Percentiles rank a stretch among this genome's conserved stretches.
Evolutionary conservation across 169 alveolate genomes (phyloP).

Genomic region (Plasmodium malariae): DNA sequence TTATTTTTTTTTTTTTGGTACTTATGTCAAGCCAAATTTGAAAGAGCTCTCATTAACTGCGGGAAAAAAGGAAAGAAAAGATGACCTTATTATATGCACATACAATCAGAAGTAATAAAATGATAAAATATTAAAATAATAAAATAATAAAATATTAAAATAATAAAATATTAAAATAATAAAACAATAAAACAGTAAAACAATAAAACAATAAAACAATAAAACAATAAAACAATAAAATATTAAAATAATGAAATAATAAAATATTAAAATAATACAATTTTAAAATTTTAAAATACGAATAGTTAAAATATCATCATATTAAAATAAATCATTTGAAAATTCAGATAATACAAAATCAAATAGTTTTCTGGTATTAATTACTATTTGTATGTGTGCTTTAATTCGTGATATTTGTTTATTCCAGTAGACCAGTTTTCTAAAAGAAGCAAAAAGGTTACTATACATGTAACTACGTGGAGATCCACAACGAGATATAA

Average conservation of each 20-base stretch:
- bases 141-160: no score
- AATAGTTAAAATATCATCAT: no score
- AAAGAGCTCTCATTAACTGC: conserved; percentile 74
- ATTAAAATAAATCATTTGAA: no score
- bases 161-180: no score
- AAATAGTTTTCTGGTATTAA: background rate
- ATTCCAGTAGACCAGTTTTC: conserved; percentile 74
- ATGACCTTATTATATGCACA: background rate
- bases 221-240: no score
- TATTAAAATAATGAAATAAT: no score
- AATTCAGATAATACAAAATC: background rate
- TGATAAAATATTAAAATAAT: conserved; percentile 1
- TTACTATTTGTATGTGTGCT: conserved; percentile 77
- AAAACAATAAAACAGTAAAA: no score
- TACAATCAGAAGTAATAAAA: background rate
- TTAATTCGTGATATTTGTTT: conserved; percentile 53
- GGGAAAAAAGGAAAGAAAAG: conserved; percentile 15
- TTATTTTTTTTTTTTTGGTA: background rate
- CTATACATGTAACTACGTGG: no score
- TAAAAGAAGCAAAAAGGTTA: conserved; percentile 15
- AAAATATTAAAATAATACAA: no score
- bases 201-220: no score
- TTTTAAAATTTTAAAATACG: no score
- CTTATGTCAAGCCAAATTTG: conserved; percentile 38
- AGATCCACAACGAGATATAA: no score